Conservation (phyloP, 2,329 filamentous ascomycete genomes). For the Didymella pinodella region DNA sequence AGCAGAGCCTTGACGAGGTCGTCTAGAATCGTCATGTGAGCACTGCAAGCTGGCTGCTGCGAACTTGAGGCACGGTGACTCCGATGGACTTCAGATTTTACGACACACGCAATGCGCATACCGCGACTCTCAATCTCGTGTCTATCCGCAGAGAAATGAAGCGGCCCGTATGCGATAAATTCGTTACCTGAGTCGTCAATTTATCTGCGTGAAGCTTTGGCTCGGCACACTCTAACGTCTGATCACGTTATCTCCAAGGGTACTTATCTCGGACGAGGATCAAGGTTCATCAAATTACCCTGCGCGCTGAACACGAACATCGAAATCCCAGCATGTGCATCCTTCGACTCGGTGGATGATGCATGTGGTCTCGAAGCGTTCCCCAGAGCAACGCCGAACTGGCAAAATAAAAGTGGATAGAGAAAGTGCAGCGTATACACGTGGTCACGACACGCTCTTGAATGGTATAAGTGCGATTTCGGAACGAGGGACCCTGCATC, state of each 20-base stretch:
- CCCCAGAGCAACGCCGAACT: slow-evolving; percentile 6
- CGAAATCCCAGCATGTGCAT: neutral
- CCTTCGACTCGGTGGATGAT: slow-evolving; percentile 4
- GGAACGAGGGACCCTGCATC: neutral
- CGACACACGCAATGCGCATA: neutral
- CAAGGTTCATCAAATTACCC: slow-evolving; percentile 2
- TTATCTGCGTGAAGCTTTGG: neutral
- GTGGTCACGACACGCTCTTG: neutral
- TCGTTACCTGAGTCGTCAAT: slow-evolving; percentile 1
- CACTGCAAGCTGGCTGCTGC: slow-evolving; percentile 2
- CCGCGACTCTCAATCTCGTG: neutral
- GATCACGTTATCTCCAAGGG: slow-evolving; percentile 3
- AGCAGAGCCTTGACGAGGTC: slow-evolving; percentile 6
- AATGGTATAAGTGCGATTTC: neutral
- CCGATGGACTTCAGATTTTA: neutral
- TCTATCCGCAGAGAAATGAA: neutral
- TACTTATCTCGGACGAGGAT: neutral
- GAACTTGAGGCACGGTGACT: slow-evolving; percentile 12
- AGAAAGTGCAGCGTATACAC: neutral
- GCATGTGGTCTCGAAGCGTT: slow-evolving; percentile 4
- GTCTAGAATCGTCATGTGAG: slow-evolving; percentile 22
- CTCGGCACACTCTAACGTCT: slow-evolving; percentile 7
- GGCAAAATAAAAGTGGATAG: neutral
- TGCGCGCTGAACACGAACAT: neutral
- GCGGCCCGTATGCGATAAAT: slow-evolving; percentile 3